Conservation (phyloP, 78 protist species). For the Trichosphaerium sp. region DNA sequence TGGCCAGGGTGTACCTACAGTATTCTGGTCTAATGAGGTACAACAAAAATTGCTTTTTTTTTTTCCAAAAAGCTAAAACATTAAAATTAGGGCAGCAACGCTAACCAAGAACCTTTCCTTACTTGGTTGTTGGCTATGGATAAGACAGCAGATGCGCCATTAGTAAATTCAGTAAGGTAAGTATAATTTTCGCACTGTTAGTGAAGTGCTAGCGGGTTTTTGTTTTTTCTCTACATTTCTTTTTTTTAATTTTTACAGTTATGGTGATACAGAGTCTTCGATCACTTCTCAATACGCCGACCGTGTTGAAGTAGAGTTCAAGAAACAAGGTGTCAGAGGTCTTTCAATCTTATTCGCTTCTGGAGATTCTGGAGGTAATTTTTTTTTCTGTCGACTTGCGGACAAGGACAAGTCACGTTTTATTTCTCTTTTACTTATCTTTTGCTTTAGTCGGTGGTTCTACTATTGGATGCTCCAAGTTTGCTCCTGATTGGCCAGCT, state of each 20-base stretch:
- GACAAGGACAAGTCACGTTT: slow-evolving; percentile 16
- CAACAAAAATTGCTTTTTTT: neutral
- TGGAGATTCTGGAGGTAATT: slow-evolving; percentile 67
- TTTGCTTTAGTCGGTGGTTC: too few relatives aligned
- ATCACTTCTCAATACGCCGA: slow-evolving; percentile 18
- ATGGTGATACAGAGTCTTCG: slow-evolving; percentile 50
- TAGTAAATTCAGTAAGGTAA: too few relatives aligned
- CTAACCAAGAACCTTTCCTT: slow-evolving; percentile 56
- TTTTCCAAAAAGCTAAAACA: slow-evolving; percentile 2
- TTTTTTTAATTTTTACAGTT: slow-evolving; percentile 37
- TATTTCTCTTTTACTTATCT: slow-evolving; percentile 22
- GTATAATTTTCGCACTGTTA: neutral
- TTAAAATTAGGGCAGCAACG: too few relatives aligned
- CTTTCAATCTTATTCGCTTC: slow-evolving; percentile 31
- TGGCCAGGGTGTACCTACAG: slow-evolving; percentile 12
- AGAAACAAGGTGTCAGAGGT: slow-evolving; percentile 45
- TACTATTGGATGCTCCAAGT: slow-evolving; percentile 6
- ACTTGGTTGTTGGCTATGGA: too few relatives aligned
- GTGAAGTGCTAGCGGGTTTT: too few relatives aligned
- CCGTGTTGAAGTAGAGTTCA: slow-evolving; percentile 26
- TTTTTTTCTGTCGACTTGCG: neutral
- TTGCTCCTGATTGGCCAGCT: slow-evolving; percentile 47
- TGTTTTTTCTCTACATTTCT: slow-evolving; percentile 2
- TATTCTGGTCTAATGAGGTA: slow-evolving; percentile 44
- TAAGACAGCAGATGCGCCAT: too few relatives aligned